These are phyloP conservation scores for Colletotrichum aenigma DNA, from an alignment of 2,329 filamentous ascomycete genomes.

Conservation along the genomic window DNA sequence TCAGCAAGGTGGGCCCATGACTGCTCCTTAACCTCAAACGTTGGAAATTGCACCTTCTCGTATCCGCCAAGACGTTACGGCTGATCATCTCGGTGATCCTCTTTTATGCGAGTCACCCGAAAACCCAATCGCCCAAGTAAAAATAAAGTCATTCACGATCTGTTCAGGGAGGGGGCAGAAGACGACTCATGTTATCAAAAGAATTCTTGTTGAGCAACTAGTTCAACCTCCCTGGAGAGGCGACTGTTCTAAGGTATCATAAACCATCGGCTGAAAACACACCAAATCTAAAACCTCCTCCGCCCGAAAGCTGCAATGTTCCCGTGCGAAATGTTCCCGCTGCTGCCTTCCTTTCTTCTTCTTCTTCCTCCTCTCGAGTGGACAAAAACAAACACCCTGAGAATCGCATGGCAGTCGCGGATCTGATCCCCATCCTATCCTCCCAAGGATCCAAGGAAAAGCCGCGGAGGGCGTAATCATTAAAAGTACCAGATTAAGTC, in stretches of 20 bases:
- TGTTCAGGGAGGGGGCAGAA: background rate
- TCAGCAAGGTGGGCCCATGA: background rate
- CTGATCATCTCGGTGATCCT: background rate
- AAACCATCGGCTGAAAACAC: background rate
- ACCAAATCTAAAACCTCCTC: background rate
- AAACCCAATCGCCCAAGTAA: background rate
- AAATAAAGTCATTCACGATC: background rate
- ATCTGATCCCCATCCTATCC: background rate
- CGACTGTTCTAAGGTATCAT: constrained; percentile 7
- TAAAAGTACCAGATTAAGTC: constrained; percentile 10
- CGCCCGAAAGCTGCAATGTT: background rate
- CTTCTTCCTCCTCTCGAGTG: background rate
- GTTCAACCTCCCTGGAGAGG: background rate
- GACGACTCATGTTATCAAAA: background rate
- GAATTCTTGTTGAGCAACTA: background rate
- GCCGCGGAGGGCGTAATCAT: constrained; percentile 9
- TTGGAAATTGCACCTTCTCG: background rate
- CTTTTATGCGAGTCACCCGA: background rate
- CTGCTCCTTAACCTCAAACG: constrained; percentile 7
- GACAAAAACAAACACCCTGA: background rate
- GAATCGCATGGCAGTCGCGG: constrained; percentile 1
- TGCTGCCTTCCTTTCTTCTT: background rate
- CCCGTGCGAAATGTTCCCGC: background rate
- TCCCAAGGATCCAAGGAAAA: background rate
- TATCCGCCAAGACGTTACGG: background rate